Evolutionary conservation across 1,139 yeast species (phyloP), one percentile per base, ranked within the genome.

Genomic region (Hanseniaspora gamundiae): DNA sequence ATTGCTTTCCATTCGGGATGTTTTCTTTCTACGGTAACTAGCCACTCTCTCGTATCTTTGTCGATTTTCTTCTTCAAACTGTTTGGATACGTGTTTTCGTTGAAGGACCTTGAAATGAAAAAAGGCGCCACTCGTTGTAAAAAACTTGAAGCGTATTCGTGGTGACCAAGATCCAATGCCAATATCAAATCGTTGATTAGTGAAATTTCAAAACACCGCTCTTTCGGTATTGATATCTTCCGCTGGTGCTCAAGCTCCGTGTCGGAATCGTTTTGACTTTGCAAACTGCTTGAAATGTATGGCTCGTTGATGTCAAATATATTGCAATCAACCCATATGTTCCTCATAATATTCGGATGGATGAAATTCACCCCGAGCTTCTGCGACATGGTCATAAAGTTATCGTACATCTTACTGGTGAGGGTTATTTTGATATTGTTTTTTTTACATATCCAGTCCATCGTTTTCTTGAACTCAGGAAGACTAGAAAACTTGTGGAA

Each of bases 51-150:
- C 14, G 49, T 26, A 11, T 56, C 55, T 28, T 45, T 46, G 38
- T 51, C 55, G 14, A 47, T 41, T 40, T 56, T 59, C 35, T 58
- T 61, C 38, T 49, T 56, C 13, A 59, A 38, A n/a, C 50, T 52
- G 14, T 58, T 43, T 3, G 64, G 54, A 14, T 56, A 41, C 1
- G 64, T 61, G 33, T 56, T 52, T 29, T 52, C 54, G 44, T 59
- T 60, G 42, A 57, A 60, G 1, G 64, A 59, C 40, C 65, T 51
- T 2, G 65, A 61, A 13, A 60, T 60, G 44, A 54, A 60, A 48
- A 53, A 59, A 5, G 62, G 62, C 36, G 58, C 51, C 9, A 56
- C 44, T 35, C 57, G 43, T 42, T 56, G 56, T 21, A 60, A 35
- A 22, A 61, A 48, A 2, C 61, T 55, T 13, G 56, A 52, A 28